Evolutionary conservation across 768 basidiomycete species (phyloP).

Genomic region (Boletales sp.): DNA sequence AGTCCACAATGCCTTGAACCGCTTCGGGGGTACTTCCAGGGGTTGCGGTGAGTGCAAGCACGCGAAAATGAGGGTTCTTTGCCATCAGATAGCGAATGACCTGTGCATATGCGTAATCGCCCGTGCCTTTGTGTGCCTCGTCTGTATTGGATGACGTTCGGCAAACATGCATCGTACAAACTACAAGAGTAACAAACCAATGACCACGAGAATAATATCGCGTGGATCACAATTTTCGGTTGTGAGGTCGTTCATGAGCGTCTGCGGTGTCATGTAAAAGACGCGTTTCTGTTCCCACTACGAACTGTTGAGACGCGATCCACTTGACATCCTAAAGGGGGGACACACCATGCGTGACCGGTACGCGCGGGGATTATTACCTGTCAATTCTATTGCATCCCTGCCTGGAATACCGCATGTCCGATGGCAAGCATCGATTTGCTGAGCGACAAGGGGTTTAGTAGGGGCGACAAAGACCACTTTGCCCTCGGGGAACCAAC

Average conservation of each 20-base stretch:
- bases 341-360: slow-evolving; percentile 59
- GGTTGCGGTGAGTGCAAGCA: slow-evolving; percentile 93
- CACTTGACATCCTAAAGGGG: background rate
- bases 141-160: slow-evolving; percentile 44
- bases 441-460: slow-evolving; percentile 93
- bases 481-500: slow-evolving; percentile 91
- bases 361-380: slow-evolving; percentile 52
- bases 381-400: slow-evolving; percentile 86
- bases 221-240: slow-evolving; percentile 69
- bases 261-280: slow-evolving; percentile 97
- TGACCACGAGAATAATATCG: slow-evolving; percentile 83
- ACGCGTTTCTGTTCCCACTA: slow-evolving; percentile 83
- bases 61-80: slow-evolving; percentile 89
- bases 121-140: slow-evolving; percentile 93
- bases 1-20: slow-evolving; percentile 90
- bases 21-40: slow-evolving; percentile 83
- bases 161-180: background rate
- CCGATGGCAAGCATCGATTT: slow-evolving; percentile 89
- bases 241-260: slow-evolving; percentile 81
- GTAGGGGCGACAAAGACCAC: slow-evolving; percentile 96
- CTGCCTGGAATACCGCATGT: slow-evolving; percentile 89
- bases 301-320: background rate
- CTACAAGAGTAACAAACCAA: slow-evolving; percentile 51
- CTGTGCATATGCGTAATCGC: slow-evolving; percentile 89
- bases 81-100: slow-evolving; percentile 88